Percentiles rank a stretch among this genome's conserved stretches.
Conservation (phyloP, 2,329 filamentous ascomycete species). For the Byssochlamys sp. region DNA sequence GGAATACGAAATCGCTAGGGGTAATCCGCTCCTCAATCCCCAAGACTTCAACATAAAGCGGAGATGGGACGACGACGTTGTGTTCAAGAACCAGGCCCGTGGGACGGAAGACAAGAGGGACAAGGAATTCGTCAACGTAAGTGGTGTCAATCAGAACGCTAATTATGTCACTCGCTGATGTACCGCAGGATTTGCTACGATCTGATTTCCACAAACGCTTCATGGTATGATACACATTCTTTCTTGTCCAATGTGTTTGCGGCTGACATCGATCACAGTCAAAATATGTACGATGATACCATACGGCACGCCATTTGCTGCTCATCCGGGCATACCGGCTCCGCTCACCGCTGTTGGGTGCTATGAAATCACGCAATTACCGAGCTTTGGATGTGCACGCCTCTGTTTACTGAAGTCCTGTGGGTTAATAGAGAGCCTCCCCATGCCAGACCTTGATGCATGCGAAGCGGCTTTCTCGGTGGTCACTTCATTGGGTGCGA, state of each 20-base stretch:
- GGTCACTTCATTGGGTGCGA: neutral
- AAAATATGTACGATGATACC: conserved; percentile 39
- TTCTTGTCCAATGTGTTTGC: neutral
- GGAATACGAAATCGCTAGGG: conserved; percentile 79
- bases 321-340: neutral
- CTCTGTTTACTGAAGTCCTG: neutral
- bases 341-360: neutral
- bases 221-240: conserved; percentile 51
- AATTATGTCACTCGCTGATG: conserved; percentile 4
- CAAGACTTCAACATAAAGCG: conserved; percentile 81
- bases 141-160: conserved; percentile 21
- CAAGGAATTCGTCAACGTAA: conserved; percentile 93
- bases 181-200: conserved; percentile 63
- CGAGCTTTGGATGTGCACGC: neutral
- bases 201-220: conserved; percentile 98
- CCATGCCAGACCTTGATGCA: neutral
- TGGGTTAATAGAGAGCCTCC: neutral
- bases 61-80: conserved; percentile 94
- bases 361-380: conserved; percentile 1
- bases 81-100: conserved; percentile 96
- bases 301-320: neutral
- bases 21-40: conserved; percentile 80
- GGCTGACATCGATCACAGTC: conserved; percentile 23
- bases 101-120: conserved; percentile 86
- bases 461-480: neutral